A percentile compares a stretch with the other conserved stretches of the same genome.
Evolutionary conservation across 495 filamentous ascomycete genomes (phyloP).

Genomic region (Achaetomiella virescens): DNA sequence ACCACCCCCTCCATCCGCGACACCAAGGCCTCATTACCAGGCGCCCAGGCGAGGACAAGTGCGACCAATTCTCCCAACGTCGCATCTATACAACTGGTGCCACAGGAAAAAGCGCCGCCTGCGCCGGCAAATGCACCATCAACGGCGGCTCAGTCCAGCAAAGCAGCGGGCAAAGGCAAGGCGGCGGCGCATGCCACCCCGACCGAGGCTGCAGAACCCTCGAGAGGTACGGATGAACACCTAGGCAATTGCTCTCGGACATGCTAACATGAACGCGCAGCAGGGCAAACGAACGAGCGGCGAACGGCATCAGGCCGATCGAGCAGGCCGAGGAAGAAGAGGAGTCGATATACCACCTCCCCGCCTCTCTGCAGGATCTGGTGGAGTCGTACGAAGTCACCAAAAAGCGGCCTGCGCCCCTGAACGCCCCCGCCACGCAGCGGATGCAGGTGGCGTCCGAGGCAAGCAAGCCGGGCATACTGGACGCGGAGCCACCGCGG

Average conservation of each 20-base stretch:
- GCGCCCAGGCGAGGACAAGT: slow-evolving; percentile 35
- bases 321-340: slow-evolving; percentile 49
- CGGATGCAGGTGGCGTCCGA: slow-evolving; percentile 68
- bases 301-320: slow-evolving; percentile 44
- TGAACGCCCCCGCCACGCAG: slow-evolving; percentile 58
- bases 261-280: slow-evolving; percentile 24
- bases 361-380: slow-evolving; percentile 80
- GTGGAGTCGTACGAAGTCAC: slow-evolving; percentile 84
- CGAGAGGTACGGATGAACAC: slow-evolving; percentile 12
- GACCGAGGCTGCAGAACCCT: slow-evolving; percentile 11
- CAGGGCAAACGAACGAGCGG: slow-evolving; percentile 50
- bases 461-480: slow-evolving; percentile 60
- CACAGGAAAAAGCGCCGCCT: slow-evolving; percentile 31
- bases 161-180: slow-evolving; percentile 36
- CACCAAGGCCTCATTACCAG: slow-evolving; percentile 42
- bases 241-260: background rate
- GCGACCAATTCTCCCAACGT: slow-evolving; percentile 40
- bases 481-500: slow-evolving; percentile 74
- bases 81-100: slow-evolving; percentile 35
- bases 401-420: slow-evolving; percentile 55
- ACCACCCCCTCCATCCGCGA: slow-evolving; percentile 69
- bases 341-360: slow-evolving; percentile 93
- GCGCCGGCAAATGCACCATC: slow-evolving; percentile 19
- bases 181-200: slow-evolving; percentile 25
- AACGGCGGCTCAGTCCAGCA: slow-evolving; percentile 15